Conservation (phyloP, 148 eudicot species). For the Talinum fruticosum region DNA sequence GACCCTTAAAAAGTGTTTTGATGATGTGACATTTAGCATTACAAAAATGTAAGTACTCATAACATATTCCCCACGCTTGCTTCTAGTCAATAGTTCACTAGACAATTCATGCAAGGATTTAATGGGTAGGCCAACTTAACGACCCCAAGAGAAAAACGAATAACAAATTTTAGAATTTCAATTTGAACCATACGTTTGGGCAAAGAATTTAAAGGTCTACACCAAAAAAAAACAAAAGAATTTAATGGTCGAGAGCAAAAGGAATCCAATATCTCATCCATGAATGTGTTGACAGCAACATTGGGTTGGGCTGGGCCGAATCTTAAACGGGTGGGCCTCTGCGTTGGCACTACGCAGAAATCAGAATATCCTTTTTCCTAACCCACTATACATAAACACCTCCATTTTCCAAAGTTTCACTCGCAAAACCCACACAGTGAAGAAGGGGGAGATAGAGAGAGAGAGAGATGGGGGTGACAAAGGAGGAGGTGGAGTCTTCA, state of each 20-base stretch:
- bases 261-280: background rate
- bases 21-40: no score
- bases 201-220: background rate
- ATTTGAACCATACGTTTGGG: background rate
- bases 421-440: background rate
- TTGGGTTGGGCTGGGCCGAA: background rate
- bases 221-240: no score
- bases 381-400: background rate
- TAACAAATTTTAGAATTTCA: no score
- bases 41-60: no score
- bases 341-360: slow-evolving; percentile 17
- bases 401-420: background rate
- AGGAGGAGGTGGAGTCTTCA: slow-evolving; percentile 38
- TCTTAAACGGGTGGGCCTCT: slow-evolving; percentile 1
- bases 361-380: background rate
- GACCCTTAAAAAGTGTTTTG: no score
- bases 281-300: background rate
- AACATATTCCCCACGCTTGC: no score
- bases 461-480: slow-evolving; percentile 36
- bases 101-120: no score
- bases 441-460: background rate
- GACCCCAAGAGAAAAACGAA: no score
- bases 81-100: no score
- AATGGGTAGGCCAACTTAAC: no score
- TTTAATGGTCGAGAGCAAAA: background rate